Evolutionary conservation across 2,329 filamentous ascomycete genomes (phyloP), one percentile per base, ranked within the genome.

Genomic region (Akanthomyces lecanii): DNA sequence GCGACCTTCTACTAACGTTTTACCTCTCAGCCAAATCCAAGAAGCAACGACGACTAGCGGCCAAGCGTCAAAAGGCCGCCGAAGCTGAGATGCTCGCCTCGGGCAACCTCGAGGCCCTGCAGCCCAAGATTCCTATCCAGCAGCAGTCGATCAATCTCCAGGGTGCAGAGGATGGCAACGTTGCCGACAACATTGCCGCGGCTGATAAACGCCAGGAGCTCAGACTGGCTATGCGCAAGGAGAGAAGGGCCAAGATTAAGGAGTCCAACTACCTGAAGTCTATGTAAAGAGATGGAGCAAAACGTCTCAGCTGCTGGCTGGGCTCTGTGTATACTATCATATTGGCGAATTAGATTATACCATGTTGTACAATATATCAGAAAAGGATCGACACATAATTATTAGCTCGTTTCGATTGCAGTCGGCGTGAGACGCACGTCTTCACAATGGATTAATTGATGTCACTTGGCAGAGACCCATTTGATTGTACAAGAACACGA

Each of bases 201-300:
- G 76, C 73, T 11, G 70, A 74, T 36, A 79, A 84, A 72, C 81
- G 89, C 72, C 80, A 82, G 66, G 85, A 87, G 69, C 78, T 93
- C 70, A 89, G 82, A 67, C 84, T 81, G 77, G 87, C 86, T 40
- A 87, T 92, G 89, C 84, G 90, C 71, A 84, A 84, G 74, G 89
- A 92, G 79, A 82, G 90, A 73, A 85, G 88, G 77, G 85, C 84
- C 64, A 85, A 82, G 76, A 95, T 95, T 72, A 94, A 93, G 85
- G 91, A 95, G 81, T 78, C 77, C 73, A 95, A 95, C 78, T 95
- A 92, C 82, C 84, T 95, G 77, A 90, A 89, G 83, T 85, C 86
- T 50, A 91, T 93, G 89, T 86, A 81, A 78, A 67, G 33, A 16
- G 21, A 44, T 44, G 55, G 40, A 28, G 23, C 4, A 3, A 28